Evolutionary conservation across 2,329 filamentous ascomycete species (phyloP).

Genomic region (Venturia asperata): DNA sequence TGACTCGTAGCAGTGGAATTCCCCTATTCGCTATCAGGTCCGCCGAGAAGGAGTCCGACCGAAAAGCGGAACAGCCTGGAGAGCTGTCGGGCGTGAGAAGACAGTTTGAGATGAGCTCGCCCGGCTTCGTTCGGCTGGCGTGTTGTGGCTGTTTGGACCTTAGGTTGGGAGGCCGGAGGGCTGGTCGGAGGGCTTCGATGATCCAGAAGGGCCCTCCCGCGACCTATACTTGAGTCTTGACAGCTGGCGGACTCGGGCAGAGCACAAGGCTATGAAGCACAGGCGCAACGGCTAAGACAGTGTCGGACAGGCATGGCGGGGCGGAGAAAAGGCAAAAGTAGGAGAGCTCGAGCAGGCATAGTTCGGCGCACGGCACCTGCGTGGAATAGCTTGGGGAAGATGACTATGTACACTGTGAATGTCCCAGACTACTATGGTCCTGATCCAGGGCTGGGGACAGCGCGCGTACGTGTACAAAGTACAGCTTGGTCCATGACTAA

Average conservation of each 20-base stretch:
- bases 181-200: background rate
- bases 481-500: background rate
- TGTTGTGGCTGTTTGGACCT: background rate
- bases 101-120: background rate
- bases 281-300: conserved; percentile 16
- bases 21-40: background rate
- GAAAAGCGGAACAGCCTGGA: background rate
- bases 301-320: conserved; percentile 4
- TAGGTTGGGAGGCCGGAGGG: too few species aligned
- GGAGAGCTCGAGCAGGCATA: too few species aligned
- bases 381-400: too few species aligned
- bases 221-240: background rate
- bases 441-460: too few species aligned
- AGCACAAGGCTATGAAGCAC: conserved; percentile 16
- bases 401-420: too few species aligned
- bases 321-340: background rate
- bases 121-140: background rate
- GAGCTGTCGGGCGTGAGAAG: background rate
- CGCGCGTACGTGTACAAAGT: too few species aligned
- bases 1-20: too few species aligned
- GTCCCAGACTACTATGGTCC: too few species aligned
- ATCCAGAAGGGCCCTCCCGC: background rate
- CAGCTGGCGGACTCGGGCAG: background rate
- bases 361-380: background rate
- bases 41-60: background rate